A percentile compares a stretch with the other conserved stretches of the same genome.
Evolutionary conservation across 192 early-diverging fungal genomes (phyloP).

Genomic region (Linnemannia elongata): DNA sequence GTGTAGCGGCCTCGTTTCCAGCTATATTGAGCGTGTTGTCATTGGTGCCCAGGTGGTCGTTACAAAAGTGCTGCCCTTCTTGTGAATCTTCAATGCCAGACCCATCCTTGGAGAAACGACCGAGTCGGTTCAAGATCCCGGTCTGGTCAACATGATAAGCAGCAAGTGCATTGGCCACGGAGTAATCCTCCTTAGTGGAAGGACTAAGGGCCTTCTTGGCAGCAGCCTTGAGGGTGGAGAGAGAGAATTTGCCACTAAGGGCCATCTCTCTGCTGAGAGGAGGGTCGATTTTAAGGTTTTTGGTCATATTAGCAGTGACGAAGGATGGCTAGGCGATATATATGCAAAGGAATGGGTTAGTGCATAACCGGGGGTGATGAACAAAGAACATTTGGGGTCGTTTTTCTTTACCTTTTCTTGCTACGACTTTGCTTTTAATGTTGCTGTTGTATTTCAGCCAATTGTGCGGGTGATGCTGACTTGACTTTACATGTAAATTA

Average conservation of each 20-base stretch:
- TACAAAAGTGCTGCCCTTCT: too few relatives aligned
- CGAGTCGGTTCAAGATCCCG: background rate
- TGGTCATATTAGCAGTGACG: background rate
- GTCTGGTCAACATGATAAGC: background rate
- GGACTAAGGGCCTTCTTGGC: background rate
- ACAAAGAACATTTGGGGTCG: too few relatives aligned
- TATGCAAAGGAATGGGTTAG: too few relatives aligned
- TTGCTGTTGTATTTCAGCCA: too few relatives aligned
- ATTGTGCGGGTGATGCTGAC: too few relatives aligned
- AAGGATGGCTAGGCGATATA: too few relatives aligned
- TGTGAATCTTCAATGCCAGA: background rate
- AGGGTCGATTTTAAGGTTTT: background rate
- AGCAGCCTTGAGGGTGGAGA: background rate
- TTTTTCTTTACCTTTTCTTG: too few relatives aligned
- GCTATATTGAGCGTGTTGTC: too few relatives aligned
- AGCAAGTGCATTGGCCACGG: background rate
- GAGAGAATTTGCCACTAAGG: background rate
- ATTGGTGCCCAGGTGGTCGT: too few relatives aligned
- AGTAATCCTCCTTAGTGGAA: background rate
- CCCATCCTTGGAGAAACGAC: background rate
- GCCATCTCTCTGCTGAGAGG: background rate
- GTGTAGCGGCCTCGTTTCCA: background rate
- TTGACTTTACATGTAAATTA: too few relatives aligned
- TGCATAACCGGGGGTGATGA: too few relatives aligned
- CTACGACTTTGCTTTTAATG: too few relatives aligned